Evolutionary conservation across 495 filamentous ascomycete species (phyloP), one percentile per base, ranked within the genome.

Genomic region (Podospora pseudocomata): DNA sequence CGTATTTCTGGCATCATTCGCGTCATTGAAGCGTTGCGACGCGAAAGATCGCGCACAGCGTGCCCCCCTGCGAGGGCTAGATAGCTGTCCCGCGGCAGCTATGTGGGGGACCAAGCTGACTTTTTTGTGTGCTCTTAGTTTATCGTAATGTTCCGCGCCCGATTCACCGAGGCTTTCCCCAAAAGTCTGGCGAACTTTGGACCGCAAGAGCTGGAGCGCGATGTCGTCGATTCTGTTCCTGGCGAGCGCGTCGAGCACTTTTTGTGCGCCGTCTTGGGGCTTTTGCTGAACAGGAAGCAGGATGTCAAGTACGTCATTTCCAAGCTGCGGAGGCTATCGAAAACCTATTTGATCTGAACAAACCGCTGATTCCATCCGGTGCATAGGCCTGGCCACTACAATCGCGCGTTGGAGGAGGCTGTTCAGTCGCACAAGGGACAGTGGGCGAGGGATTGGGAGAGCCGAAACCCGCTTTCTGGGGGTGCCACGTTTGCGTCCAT

Each of bases 281-380:
- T 98, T 75, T 86, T 97, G 64, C 84, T 98, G 70, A 99, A 99
- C 75, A 88, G 95, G 73, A 98, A 98, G 84, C 97, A 99, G 75
- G 91, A 95, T 82, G 91, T 98, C 73, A 96, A 98, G 95, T 99
- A 87, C 80, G 93, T 83, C 27, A 26, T 18, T n/a, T n/a, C 1
- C 53, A 5, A 30, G 27, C 1, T 44, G 1, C 5, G 28, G 19
- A 27, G 27, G 27, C 13, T 11, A 15, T 9, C 30, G n/a, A 9
- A 30, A 20, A 56, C 15, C 13, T 49, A 5, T 18, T 16, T 49
- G 6, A 6, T 49, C 39, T 65, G 70, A 26, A 66, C 77, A 63
- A 74, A 60, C 39, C 30, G 30, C 1, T 19, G 13, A 67, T 19
- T 59, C 18, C 5, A 49, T 49, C 9, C 9, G 39, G 7, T 49